A percentile compares a stretch with the other conserved stretches of the same genome.
Conservation (phyloP, 108 stramenopile species). For the Chaetoceros muelleri region DNA sequence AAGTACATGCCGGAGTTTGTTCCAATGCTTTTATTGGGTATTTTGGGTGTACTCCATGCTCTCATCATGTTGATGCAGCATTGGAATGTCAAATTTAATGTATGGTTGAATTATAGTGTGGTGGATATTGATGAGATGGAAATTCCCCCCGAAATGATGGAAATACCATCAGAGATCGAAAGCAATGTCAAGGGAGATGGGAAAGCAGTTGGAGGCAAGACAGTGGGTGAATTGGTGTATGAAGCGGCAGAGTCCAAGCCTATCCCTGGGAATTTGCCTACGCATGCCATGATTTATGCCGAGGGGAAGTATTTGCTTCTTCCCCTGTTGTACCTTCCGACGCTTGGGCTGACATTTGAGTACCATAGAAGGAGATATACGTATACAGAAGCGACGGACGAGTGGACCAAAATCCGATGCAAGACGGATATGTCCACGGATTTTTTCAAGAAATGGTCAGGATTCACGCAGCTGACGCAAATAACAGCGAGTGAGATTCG, state of each 20-base stretch:
- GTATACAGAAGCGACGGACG: slow-evolving; percentile 27
- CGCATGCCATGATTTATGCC: slow-evolving; percentile 67
- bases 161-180: slow-evolving; percentile 19
- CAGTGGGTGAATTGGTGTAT: background rate
- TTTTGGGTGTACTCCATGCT: slow-evolving; percentile 70
- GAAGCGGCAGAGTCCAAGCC: slow-evolving; percentile 15
- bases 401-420: slow-evolving; percentile 85
- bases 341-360: slow-evolving; percentile 81
- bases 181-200: slow-evolving; percentile 13
- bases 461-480: slow-evolving; percentile 46
- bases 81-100: slow-evolving; percentile 89
- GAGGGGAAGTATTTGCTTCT: slow-evolving; percentile 59
- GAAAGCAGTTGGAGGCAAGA: slow-evolving; percentile 1
- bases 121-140: slow-evolving; percentile 32
- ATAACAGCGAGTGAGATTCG: slow-evolving; percentile 62
- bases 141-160: slow-evolving; percentile 51
- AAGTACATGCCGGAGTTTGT: slow-evolving; percentile 67
- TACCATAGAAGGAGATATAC: slow-evolving; percentile 87
- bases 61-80: slow-evolving; percentile 83
- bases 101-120: slow-evolving; percentile 75
- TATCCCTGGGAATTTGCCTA: slow-evolving; percentile 49
- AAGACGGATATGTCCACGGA: slow-evolving; percentile 56
- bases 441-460: slow-evolving; percentile 65
- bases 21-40: slow-evolving; percentile 59
- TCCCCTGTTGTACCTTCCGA: slow-evolving; percentile 53